phyloP scores from a whole-genome alignment of 2,329 filamentous ascomycete species.

The Fusarium drepaniforme region DNA sequence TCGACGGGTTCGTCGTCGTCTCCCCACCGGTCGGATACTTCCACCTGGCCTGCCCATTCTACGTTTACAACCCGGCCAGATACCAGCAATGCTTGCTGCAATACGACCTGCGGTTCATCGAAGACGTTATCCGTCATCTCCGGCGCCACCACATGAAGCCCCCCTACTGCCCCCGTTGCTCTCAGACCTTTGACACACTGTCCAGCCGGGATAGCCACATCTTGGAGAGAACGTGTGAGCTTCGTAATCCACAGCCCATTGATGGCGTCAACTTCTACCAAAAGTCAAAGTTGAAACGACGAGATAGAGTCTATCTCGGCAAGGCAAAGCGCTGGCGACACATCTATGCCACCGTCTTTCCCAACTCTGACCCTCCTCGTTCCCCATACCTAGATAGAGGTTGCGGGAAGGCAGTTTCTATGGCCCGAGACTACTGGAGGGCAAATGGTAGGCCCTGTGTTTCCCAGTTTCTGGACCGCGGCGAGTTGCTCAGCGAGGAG shows the following conservation, averaged over 20 bases:
- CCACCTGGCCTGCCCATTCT: not conserved
- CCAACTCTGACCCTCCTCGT: too few species aligned
- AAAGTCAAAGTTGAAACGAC: too few species aligned
- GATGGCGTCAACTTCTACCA: too few species aligned
- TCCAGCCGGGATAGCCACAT: too few species aligned
- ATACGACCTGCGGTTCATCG: not conserved
- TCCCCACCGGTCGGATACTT: not conserved
- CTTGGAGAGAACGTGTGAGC: too few species aligned
- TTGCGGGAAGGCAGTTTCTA: too few species aligned
- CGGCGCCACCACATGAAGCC: not conserved
- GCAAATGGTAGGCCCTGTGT: not conserved
- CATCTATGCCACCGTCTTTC: too few species aligned
- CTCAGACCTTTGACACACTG: not conserved
- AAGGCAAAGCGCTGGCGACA: too few species aligned
- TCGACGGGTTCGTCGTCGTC: not conserved
- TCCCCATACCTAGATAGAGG: too few species aligned
- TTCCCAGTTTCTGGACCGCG: not conserved
- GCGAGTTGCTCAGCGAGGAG: too few species aligned
- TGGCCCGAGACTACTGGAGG: not conserved
- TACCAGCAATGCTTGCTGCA: not conserved
- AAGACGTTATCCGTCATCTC: not conserved
- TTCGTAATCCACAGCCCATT: too few species aligned
- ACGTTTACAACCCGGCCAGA: not conserved
- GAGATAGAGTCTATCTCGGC: too few species aligned
- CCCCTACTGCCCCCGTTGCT: not conserved